Conservation (phyloP, 1,284 basidiomycete species). For the Austroboletus rostrupii region DNA sequence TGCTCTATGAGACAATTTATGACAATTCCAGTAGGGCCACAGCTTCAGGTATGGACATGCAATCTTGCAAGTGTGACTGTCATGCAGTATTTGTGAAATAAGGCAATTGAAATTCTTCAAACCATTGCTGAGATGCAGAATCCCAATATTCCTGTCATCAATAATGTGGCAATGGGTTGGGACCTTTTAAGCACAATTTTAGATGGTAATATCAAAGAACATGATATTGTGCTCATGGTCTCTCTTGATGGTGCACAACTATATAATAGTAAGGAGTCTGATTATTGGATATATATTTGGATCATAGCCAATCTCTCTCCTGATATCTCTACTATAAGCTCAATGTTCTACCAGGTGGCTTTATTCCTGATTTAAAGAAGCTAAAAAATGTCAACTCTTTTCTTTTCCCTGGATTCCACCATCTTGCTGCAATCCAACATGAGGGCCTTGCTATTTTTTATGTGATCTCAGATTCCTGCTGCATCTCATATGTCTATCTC, state of each 20-base stretch:
- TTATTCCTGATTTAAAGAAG: background rate
- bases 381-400: background rate
- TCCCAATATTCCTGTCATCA: background rate
- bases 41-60: background rate
- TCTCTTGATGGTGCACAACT: constrained; percentile 2
- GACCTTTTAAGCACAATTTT: constrained; percentile 1
- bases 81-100: background rate
- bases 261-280: constrained; percentile 1
- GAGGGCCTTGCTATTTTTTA: background rate
- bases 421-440: background rate
- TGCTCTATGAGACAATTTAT: background rate
- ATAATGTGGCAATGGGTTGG: constrained; percentile 5
- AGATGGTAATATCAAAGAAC: background rate
- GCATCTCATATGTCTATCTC: background rate
- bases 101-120: background rate
- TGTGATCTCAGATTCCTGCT: background rate
- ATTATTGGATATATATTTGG: constrained; percentile 10
- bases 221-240: background rate
- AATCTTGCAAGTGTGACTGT: background rate
- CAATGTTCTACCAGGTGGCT: background rate
- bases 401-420: background rate
- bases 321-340: background rate
- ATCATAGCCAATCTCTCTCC: background rate
- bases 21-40: background rate
- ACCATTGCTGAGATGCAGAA: accelerated